These are phyloP conservation scores for Pulveroboletus sp. DNA, from an alignment of 768 basidiomycete species.

Conservation along the genomic window DNA sequence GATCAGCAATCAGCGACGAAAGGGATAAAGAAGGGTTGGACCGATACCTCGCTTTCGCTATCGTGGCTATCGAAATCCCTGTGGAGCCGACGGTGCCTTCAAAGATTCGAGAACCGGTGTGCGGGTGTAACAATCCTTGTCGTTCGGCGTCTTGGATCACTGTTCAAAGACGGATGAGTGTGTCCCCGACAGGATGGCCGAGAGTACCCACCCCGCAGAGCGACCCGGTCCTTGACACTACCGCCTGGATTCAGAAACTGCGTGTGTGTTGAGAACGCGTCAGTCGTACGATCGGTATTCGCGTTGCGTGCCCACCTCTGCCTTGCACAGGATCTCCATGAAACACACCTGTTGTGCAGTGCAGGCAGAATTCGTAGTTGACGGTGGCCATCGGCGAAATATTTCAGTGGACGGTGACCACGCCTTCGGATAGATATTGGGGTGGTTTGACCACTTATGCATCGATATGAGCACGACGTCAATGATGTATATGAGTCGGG, in stretches of 20 bases:
- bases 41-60: conserved; percentile 79
- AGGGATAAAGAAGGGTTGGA: not conserved
- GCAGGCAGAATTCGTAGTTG: no score
- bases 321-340: conserved; percentile 95
- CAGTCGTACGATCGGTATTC: not conserved
- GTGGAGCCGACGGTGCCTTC: conserved; percentile 97
- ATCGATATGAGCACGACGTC: no score
- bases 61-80: conserved; percentile 93
- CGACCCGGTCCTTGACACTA: conserved; percentile 97
- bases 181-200: not conserved
- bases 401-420: no score
- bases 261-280: no score
- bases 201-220: conserved; percentile 67
- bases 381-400: no score
- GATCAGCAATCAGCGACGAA: not conserved
- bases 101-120: conserved; percentile 90
- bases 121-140: conserved; percentile 72
- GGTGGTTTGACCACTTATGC: no score
- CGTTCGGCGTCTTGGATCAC: conserved; percentile 94
- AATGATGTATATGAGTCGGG: no score
- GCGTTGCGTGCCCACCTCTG: conserved; percentile 55
- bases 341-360: no score
- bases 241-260: conserved; percentile 98
- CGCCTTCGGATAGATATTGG: no score
- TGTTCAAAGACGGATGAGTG: conserved; percentile 30